Evolutionary conservation across 2,329 filamentous ascomycete genomes (phyloP), one percentile per base, ranked within the genome.

Genomic region (Colletotrichum godetiae): DNA sequence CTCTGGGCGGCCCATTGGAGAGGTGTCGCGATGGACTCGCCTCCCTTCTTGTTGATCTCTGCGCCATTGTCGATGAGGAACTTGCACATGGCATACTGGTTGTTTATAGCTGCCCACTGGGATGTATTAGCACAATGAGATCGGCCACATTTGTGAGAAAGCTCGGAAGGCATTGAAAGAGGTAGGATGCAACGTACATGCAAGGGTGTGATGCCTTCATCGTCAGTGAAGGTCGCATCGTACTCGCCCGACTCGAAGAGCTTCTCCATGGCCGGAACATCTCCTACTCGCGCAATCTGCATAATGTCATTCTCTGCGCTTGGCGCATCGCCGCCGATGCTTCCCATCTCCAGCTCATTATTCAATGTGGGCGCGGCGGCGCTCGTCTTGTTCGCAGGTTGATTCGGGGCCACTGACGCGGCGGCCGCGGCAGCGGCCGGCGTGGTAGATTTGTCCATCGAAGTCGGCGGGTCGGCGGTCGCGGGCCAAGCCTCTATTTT

Each of bases 31-130:
- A 97, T 89, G 11, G 95, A 98, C 80, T 98, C 96, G 82, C 97
- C 97, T 82, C 97, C 97, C 83, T 97, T 98, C 75, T 92, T 93
- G 84, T 99, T 98, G 79, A 98, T 93, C 80, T 97, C 93, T 80
- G 95, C 97, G 79, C 95, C 95, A 75, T 87, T 84, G 62, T 90
- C 94, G 81, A 99, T 90, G 57, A 99, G 91, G 84, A 97, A 98
- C 83, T 97, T 96, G 89, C 96, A 98, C 87, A 98, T 95, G 77
- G 94, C 94, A 85, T 96, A 97, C 82, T 98, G 97, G 81, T 98
- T 98, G 86, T 99, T 99, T 82, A 99, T 98, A 49, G 97, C 95
- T 59, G 97, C 97, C 97, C 97, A 99, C 95, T 99, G 81, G 66
- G 77, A 64, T 15, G 57, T 24, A 74, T 77, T 68, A 78, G 77